Evolutionary conservation across 306 rosid species (phyloP).

Genomic region (Cajanus cajan): DNA sequence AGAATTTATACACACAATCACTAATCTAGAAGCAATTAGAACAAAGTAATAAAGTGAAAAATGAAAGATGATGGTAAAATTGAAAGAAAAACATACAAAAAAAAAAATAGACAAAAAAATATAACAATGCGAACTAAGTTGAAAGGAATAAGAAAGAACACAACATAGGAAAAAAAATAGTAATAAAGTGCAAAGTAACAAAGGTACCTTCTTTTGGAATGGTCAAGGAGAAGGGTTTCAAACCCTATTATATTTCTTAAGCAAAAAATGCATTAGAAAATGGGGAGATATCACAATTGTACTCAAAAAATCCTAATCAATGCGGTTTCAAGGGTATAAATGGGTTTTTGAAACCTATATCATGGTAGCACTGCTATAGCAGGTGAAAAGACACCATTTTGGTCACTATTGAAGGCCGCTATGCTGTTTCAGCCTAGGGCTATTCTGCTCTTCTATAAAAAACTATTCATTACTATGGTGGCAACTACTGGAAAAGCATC

Average conservation of each 20-base stretch:
- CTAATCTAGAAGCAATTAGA: neutral
- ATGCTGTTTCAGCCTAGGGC: neutral
- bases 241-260: neutral
- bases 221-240: neutral
- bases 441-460: neutral
- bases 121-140: neutral
- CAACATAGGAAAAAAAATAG: neutral
- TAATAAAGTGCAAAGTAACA: neutral
- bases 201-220: neutral
- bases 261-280: neutral
- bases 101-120: too few species aligned
- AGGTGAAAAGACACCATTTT: neutral
- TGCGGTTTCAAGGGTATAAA: neutral
- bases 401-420: neutral
- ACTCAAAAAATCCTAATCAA: neutral
- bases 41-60: neutral
- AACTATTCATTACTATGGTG: neutral
- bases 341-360: neutral
- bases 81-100: neutral
- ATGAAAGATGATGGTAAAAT: neutral
- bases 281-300: neutral
- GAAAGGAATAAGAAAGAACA: neutral
- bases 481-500: constrained; percentile 23
- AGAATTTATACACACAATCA: neutral
- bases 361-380: neutral